Evolutionary conservation across 2,329 filamentous ascomycete species (phyloP).

Genomic region (Xylariaceae sp.): DNA sequence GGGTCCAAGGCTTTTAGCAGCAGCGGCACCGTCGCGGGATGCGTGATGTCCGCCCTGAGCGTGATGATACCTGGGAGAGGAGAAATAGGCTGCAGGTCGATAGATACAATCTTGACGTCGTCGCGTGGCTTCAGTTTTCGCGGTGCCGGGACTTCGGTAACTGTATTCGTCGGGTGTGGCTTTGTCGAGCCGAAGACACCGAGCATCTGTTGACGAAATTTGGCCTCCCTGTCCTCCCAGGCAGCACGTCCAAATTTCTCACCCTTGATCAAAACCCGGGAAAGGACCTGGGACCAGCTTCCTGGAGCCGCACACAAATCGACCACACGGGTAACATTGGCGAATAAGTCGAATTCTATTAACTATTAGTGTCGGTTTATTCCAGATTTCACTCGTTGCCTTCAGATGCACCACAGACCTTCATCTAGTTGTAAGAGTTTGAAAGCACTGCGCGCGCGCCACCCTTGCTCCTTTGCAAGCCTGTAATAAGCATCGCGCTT

Average conservation of each 20-base stretch:
- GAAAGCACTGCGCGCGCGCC: slow-evolving; percentile 93
- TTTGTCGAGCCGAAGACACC: slow-evolving; percentile 42
- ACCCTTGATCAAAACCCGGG: slow-evolving; percentile 86
- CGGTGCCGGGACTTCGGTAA: slow-evolving; percentile 12
- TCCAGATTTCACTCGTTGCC: slow-evolving; percentile 7
- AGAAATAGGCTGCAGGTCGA: slow-evolving; percentile 94
- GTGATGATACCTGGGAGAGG: slow-evolving; percentile 90
- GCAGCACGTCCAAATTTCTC: slow-evolving; percentile 83
- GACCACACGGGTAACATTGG: slow-evolving; percentile 85
- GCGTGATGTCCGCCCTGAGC: slow-evolving; percentile 92
- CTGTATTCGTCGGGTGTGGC: slow-evolving; percentile 24
- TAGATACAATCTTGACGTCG: slow-evolving; percentile 90
- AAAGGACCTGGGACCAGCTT: slow-evolving; percentile 96
- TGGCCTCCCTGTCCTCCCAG: slow-evolving; percentile 81
- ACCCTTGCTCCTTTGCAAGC: slow-evolving; percentile 97
- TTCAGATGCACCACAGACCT: slow-evolving; percentile 40
- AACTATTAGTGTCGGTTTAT: slow-evolving; percentile 1
- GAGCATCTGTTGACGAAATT: slow-evolving; percentile 60
- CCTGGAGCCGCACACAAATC: slow-evolving; percentile 95
- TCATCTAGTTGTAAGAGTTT: slow-evolving; percentile 95
- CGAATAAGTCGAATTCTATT: slow-evolving; percentile 87
- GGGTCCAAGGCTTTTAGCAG: slow-evolving; percentile 82
- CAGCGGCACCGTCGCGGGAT: slow-evolving; percentile 89
- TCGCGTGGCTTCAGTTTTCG: slow-evolving; percentile 47
- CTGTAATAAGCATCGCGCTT: slow-evolving; percentile 98